Percentiles rank a stretch among this genome's conserved stretches.
phyloP scores from a whole-genome alignment of 306 rosid species.

The Inga leiocalycina region DNA sequence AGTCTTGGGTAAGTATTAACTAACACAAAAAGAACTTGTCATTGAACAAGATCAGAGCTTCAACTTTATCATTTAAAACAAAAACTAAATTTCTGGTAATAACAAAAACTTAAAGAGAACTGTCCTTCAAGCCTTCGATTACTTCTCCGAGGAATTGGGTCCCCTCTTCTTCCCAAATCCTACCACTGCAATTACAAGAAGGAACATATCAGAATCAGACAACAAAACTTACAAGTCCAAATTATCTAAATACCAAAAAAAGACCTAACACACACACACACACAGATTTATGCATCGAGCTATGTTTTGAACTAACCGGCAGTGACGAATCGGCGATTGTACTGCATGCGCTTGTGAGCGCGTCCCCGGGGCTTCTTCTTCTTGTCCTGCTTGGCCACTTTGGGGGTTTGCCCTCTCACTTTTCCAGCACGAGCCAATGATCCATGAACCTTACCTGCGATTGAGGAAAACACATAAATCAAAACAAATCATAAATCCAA shows the following conservation, averaged over 20 bases:
- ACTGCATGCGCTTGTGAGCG: constrained; percentile 61
- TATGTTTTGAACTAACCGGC: constrained; percentile 37
- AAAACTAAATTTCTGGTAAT: neutral
- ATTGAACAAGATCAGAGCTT: neutral
- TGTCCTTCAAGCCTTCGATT: constrained; percentile 1
- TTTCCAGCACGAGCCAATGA: constrained; percentile 65
- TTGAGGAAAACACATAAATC: neutral
- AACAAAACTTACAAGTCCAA: neutral
- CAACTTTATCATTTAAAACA: neutral
- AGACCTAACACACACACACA: neutral
- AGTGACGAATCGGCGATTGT: constrained; percentile 63
- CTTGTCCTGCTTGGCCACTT: constrained; percentile 63
- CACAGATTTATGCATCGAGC: neutral
- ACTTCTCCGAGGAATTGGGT: constrained; percentile 66
- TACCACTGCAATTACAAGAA: constrained; percentile 43
- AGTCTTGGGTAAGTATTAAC: neutral
- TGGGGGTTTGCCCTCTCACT: constrained; percentile 62
- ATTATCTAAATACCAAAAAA: too few species aligned
- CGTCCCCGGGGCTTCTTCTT: constrained; percentile 65
- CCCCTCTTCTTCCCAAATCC: constrained; percentile 69
- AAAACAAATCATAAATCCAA: neutral
- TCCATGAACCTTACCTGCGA: constrained; percentile 57
- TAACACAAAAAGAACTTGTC: neutral
- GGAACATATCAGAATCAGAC: neutral
- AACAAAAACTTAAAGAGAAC: neutral